Percentiles rank a stretch among this genome's conserved stretches.
Evolutionary conservation across 805 yeast genomes (phyloP).

Genomic region (Candida germanica): DNA sequence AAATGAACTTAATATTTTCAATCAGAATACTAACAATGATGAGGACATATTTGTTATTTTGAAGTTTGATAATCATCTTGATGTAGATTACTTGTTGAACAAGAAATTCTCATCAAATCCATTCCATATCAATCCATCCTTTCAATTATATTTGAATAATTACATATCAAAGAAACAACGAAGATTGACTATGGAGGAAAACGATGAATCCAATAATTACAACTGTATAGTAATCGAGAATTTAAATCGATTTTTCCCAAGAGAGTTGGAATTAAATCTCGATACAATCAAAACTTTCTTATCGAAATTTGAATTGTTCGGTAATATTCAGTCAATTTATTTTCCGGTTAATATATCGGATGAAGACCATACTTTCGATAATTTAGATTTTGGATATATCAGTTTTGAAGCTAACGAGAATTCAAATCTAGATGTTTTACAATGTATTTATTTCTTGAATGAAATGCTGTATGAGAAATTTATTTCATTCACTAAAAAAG

Average conservation of each 20-base stretch:
- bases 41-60: conserved; percentile 28
- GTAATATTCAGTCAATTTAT: conserved; percentile 46
- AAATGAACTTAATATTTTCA: conserved; percentile 21
- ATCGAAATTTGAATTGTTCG: conserved; percentile 41
- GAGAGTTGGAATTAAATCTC: conserved; percentile 38
- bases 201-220: conserved; percentile 15
- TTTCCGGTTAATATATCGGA: conserved; percentile 39
- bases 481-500: conserved; percentile 21
- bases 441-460: conserved; percentile 48
- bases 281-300: conserved; percentile 24
- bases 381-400: conserved; percentile 50
- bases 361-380: background rate
- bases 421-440: conserved; percentile 46
- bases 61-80: conserved; percentile 31
- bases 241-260: conserved; percentile 51
- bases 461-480: conserved; percentile 46
- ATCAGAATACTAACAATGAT: conserved; percentile 7
- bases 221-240: conserved; percentile 36
- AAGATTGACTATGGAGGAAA: conserved; percentile 19
- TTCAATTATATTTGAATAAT: conserved; percentile 51
- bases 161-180: conserved; percentile 67
- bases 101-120: conserved; percentile 18
- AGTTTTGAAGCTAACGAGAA: conserved; percentile 30
- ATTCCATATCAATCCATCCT: conserved; percentile 10
- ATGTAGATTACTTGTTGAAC: conserved; percentile 25